A percentile compares a stretch with the other conserved stretches of the same genome.
phyloP scores from a whole-genome alignment of 2,329 filamentous ascomycete genomes.

The Colletotrichum trifolii region DNA sequence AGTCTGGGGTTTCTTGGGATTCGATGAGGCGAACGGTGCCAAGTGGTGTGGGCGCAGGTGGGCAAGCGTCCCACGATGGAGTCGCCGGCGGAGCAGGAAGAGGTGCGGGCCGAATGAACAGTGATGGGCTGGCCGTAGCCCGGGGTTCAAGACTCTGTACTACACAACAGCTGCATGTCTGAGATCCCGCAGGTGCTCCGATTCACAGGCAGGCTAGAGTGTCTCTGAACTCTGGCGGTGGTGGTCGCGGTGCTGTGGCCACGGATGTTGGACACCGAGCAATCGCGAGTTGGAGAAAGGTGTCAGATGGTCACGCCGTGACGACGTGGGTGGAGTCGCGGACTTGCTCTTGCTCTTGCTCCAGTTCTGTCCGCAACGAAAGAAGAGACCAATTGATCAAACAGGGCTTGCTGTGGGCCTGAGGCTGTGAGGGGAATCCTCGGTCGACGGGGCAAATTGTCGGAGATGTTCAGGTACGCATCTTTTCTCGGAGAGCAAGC shows the following conservation, averaged over 20 bases:
- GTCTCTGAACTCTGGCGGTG: neutral
- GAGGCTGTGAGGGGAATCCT: too few species aligned
- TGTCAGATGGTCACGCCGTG: constrained; percentile 4
- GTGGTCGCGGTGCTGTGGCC: neutral
- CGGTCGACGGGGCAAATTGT: too few species aligned
- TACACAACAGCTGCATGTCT: constrained; percentile 8
- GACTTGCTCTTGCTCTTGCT: too few species aligned
- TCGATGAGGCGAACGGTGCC: constrained; percentile 14
- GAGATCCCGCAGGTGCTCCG: constrained; percentile 23
- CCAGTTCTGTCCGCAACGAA: too few species aligned
- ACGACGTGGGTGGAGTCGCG: neutral
- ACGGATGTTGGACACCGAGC: constrained; percentile 23
- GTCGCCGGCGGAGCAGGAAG: neutral
- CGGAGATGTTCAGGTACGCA: too few species aligned
- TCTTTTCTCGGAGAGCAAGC: constrained; percentile 1
- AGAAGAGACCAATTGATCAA: too few species aligned
- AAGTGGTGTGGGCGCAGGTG: constrained; percentile 22
- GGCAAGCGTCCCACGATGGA: constrained; percentile 33
- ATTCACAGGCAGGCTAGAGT: neutral
- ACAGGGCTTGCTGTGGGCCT: too few species aligned
- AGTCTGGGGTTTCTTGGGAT: constrained; percentile 6
- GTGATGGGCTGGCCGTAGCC: neutral
- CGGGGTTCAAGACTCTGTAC: too few species aligned
- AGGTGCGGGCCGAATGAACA: constrained; percentile 25
- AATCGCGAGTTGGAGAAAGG: constrained; percentile 25